Evolutionary conservation across 2,329 filamentous ascomycete genomes (phyloP).

Genomic region (Fusarium gaditjirri): DNA sequence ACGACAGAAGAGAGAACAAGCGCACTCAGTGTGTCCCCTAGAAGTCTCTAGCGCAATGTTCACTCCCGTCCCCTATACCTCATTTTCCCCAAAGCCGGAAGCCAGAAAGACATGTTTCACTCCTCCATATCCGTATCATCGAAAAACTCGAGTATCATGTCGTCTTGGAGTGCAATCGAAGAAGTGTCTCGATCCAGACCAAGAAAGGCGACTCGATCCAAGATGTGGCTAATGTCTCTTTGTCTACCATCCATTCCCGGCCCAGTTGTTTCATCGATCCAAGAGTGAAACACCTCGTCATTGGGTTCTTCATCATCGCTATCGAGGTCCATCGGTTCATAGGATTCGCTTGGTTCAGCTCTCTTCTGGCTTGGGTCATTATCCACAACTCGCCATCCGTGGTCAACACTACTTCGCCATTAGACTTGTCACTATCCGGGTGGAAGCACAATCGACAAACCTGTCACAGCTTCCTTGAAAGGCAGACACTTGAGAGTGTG

Average conservation of each 20-base stretch:
- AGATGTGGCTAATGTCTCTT: not conserved
- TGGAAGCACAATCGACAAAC: not conserved
- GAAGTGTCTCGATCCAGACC: not conserved
- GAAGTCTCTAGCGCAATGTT: not conserved
- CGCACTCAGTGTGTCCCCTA: not conserved
- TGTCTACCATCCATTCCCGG: not conserved
- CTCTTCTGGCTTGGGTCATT: not conserved
- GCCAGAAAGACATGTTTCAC: not conserved
- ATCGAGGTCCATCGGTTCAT: not conserved
- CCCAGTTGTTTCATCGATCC: not conserved
- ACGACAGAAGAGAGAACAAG: not conserved
- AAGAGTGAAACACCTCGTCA: not conserved
- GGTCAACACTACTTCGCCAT: not conserved
- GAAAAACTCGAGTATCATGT: not conserved
- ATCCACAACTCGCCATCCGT: no score
- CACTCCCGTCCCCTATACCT: not conserved
- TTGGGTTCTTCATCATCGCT: not conserved
- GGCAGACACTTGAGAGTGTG: not conserved
- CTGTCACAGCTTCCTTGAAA: not conserved
- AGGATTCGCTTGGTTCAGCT: not conserved
- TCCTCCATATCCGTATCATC: conserved; percentile 3
- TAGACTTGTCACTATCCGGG: not conserved
- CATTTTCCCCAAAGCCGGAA: not conserved
- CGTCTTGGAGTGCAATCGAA: not conserved
- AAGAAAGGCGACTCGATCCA: not conserved